Evolutionary conservation across 1,284 basidiomycete genomes (phyloP).

Genomic region (Tylopilus sp.): DNA sequence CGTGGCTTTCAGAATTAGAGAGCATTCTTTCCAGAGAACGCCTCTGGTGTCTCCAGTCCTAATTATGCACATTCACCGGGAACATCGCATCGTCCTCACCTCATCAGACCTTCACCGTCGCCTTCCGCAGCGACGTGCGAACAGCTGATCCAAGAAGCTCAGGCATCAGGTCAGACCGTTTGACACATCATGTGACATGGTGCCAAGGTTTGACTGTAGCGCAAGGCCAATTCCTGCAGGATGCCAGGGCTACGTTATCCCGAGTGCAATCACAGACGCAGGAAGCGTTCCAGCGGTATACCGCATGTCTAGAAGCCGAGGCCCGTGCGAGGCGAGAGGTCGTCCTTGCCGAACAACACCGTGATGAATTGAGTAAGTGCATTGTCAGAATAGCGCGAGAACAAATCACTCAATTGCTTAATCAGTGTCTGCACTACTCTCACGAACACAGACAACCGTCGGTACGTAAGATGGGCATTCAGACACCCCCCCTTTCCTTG

Average conservation of each 20-base stretch:
- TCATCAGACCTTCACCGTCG: constrained; percentile 32
- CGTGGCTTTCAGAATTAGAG: constrained; percentile 5
- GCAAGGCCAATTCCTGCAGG: constrained; percentile 41
- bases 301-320: constrained; percentile 64
- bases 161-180: constrained; percentile 32
- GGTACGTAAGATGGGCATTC: constrained; percentile 30
- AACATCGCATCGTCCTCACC: constrained; percentile 31
- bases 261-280: constrained; percentile 69
- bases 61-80: constrained; percentile 36
- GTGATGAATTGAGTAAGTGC: constrained; percentile 63
- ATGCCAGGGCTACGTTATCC: constrained; percentile 41
- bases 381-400: constrained; percentile 8
- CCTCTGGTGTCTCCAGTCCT: constrained; percentile 33
- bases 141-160: constrained; percentile 35
- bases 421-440: constrained; percentile 52
- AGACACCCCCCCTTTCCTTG: constrained; percentile 4
- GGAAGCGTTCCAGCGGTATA: constrained; percentile 69
- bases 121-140: constrained; percentile 35
- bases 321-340: constrained; percentile 63
- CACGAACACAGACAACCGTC: constrained; percentile 46
- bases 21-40: constrained; percentile 21
- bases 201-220: constrained; percentile 11
- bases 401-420: constrained; percentile 15
- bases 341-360: constrained; percentile 60
- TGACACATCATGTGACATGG: constrained; percentile 3